Evolutionary conservation across 225 moss, liverwort and hornwort genomes (phyloP).

Genomic region (Marchantia paleacea): DNA sequence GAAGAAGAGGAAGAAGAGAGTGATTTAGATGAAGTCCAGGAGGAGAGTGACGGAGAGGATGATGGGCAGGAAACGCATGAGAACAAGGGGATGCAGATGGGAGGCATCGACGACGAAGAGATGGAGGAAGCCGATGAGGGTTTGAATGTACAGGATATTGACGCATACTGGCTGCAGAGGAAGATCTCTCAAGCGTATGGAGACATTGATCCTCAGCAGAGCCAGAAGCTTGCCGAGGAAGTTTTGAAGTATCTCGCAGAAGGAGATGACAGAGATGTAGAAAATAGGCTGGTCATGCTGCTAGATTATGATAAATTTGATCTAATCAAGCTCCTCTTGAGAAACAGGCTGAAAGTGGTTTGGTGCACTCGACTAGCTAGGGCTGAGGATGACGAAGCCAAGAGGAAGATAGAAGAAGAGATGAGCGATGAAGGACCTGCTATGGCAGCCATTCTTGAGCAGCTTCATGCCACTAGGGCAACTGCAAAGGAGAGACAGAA

Average conservation of each 20-base stretch:
- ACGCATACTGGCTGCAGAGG: conserved; percentile 91
- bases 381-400: conserved; percentile 88
- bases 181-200: conserved; percentile 94
- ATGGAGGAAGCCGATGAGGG: conserved; percentile 97
- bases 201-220: conserved; percentile 84
- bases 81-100: conserved; percentile 95
- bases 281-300: conserved; percentile 79
- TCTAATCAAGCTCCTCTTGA: conserved; percentile 81
- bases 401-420: conserved; percentile 83
- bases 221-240: conserved; percentile 93
- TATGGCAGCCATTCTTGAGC: conserved; percentile 80
- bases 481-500: conserved; percentile 91
- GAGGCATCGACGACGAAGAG: conserved; percentile 86
- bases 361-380: conserved; percentile 96
- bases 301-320: conserved; percentile 90
- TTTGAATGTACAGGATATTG: conserved; percentile 87
- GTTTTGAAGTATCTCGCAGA: conserved; percentile 81
- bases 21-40: conserved; percentile 91
- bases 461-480: conserved; percentile 91
- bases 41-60: conserved; percentile 89
- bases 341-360: conserved; percentile 86
- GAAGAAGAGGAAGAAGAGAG: conserved; percentile 95
- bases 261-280: conserved; percentile 86
- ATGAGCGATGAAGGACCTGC: conserved; percentile 75
- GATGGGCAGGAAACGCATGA: conserved; percentile 94